phyloP scores from a whole-genome alignment of 805 yeast genomes.

The Lachancea dasiensis region DNA sequence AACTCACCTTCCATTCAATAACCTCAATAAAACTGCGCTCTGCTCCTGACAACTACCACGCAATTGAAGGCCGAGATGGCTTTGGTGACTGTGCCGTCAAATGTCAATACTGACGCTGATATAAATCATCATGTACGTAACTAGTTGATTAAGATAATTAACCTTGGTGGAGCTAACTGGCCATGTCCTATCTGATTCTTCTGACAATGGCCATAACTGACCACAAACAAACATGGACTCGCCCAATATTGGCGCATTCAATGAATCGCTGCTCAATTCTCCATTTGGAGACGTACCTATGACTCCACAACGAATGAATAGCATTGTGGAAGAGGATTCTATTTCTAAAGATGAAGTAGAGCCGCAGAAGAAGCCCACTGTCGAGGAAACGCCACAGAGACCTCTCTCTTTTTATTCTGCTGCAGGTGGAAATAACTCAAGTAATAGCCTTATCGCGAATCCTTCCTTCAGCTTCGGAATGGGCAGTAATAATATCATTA shows the following conservation, averaged over 20 bases:
- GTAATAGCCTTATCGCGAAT: conserved; percentile 31
- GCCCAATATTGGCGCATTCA: background rate
- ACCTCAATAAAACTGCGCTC: too few species aligned
- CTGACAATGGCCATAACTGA: background rate
- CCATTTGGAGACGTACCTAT: conserved; percentile 6
- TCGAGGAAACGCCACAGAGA: conserved; percentile 7
- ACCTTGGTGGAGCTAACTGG: too few species aligned
- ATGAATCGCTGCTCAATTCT: conserved; percentile 1
- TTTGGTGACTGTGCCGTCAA: too few species aligned
- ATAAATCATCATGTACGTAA: too few species aligned
- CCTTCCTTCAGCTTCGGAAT: conserved; percentile 32
- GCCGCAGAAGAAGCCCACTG: background rate
- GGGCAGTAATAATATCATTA: conserved; percentile 10
- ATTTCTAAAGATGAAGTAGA: conserved; percentile 1
- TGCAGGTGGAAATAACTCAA: conserved; percentile 30
- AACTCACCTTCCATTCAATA: too few species aligned
- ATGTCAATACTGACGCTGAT: too few species aligned
- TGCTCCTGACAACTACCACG: too few species aligned
- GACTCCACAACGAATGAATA: conserved; percentile 12
- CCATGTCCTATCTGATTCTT: too few species aligned
- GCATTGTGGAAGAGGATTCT: conserved; percentile 10
- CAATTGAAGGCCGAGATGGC: too few species aligned
- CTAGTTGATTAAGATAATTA: too few species aligned
- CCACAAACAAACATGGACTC: too few species aligned
- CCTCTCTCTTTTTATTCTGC: conserved; percentile 21